Evolutionary conservation across 169 alveolate genomes (phyloP).

Genomic region (Cryptosporidium muris): DNA sequence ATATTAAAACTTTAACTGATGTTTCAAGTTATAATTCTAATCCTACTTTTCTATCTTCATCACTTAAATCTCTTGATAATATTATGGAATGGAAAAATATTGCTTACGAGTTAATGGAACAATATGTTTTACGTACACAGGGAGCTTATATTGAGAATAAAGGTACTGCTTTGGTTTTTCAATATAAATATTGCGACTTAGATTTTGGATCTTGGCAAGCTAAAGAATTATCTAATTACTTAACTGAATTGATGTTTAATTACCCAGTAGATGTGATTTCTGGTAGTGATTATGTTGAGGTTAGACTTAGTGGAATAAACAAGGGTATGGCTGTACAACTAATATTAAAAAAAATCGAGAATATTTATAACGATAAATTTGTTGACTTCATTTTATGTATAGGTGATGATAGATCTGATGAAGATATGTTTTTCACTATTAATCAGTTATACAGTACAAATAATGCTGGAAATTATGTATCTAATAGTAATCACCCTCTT

Average conservation of each 20-base stretch:
- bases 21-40: too few relatives aligned
- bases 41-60: neutral
- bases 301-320: constrained; percentile 39
- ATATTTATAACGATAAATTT: neutral
- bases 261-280: constrained; percentile 77
- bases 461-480: neutral
- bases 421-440: constrained; percentile 22
- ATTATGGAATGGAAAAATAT: constrained; percentile 74
- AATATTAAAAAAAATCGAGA: constrained; percentile 11
- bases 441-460: too few relatives aligned
- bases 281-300: constrained; percentile 48
- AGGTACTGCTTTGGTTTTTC: constrained; percentile 83
- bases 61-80: neutral
- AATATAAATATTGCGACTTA: constrained; percentile 86
- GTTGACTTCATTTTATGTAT: constrained; percentile 42
- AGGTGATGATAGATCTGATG: constrained; percentile 61
- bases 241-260: constrained; percentile 36
- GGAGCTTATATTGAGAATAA: constrained; percentile 86
- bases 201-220: constrained; percentile 87
- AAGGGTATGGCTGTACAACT: constrained; percentile 46
- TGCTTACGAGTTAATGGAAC: constrained; percentile 77
- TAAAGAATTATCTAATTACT: constrained; percentile 78
- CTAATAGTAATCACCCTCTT: neutral
- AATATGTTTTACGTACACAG: constrained; percentile 83
- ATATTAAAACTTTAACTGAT: neutral